These are phyloP conservation scores for Plasmopara viticola DNA, from an alignment of 352 stramenopile genomes.

Conservation along the genomic window DNA sequence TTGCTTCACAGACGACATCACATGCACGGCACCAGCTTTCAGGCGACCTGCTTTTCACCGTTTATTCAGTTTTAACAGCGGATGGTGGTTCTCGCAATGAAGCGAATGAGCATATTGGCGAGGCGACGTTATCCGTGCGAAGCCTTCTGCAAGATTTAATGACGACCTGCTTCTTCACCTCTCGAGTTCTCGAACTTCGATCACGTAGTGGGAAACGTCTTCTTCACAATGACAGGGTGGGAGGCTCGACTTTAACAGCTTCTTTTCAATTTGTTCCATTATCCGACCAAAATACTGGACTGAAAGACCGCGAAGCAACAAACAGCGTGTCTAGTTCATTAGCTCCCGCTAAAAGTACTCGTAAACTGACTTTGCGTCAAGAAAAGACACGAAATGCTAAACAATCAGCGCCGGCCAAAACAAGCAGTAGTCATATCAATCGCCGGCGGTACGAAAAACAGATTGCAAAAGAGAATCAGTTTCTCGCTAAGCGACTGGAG, in stretches of 20 bases:
- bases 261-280: slow-evolving; percentile 40
- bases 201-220: slow-evolving; percentile 34
- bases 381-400: slow-evolving; percentile 9
- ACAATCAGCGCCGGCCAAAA: slow-evolving; percentile 17
- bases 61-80: slow-evolving; percentile 30
- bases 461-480: slow-evolving; percentile 48
- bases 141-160: slow-evolving; percentile 33
- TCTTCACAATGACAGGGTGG: slow-evolving; percentile 7
- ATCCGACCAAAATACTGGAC: slow-evolving; percentile 19
- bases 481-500: slow-evolving; percentile 46
- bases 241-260: slow-evolving; percentile 26
- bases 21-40: slow-evolving; percentile 43
- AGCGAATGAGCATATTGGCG: slow-evolving; percentile 45
- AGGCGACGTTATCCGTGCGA: slow-evolving; percentile 37
- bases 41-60: slow-evolving; percentile 56
- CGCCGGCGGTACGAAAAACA: slow-evolving; percentile 47
- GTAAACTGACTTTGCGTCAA: slow-evolving; percentile 5
- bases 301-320: slow-evolving; percentile 2
- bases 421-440: slow-evolving; percentile 58
- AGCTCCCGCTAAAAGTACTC: slow-evolving; percentile 8
- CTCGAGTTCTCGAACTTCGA: slow-evolving; percentile 28
- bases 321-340: slow-evolving; percentile 2
- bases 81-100: slow-evolving; percentile 8
- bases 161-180: slow-evolving; percentile 16
- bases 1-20: slow-evolving; percentile 10